Evolutionary conservation across 352 stramenopile species (phyloP).

Genomic region (Globisporangium emineosum): DNA sequence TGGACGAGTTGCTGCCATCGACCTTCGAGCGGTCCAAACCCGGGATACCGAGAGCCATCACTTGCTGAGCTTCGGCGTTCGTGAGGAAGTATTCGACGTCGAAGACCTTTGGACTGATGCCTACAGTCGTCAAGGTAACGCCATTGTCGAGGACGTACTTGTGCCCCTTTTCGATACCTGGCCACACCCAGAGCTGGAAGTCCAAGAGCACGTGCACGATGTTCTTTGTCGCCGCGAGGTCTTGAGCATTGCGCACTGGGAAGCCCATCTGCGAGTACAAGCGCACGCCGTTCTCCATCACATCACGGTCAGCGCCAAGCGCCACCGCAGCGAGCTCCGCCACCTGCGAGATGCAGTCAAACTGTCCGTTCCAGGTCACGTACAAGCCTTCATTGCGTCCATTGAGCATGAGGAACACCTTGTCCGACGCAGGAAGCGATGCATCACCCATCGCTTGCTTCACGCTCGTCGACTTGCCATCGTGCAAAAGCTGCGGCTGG

Average conservation of each 20-base stretch:
- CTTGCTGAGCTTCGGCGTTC: constrained; percentile 46
- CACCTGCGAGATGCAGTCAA: constrained; percentile 46
- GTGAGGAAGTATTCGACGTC: constrained; percentile 72
- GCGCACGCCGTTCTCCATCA: constrained; percentile 66
- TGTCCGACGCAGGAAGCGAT: constrained; percentile 29
- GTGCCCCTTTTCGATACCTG: constrained; percentile 72
- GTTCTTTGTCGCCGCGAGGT: constrained; percentile 45
- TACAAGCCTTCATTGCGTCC: constrained; percentile 77
- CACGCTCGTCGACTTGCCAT: constrained; percentile 37
- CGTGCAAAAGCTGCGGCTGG: constrained; percentile 31
- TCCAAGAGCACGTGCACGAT: constrained; percentile 79
- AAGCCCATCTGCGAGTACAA: constrained; percentile 70
- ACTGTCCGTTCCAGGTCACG: constrained; percentile 75
- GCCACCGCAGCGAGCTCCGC: constrained; percentile 43
- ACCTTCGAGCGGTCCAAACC: constrained; percentile 67
- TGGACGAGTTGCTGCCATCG: constrained; percentile 59
- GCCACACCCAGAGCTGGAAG: constrained; percentile 82
- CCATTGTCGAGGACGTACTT: constrained; percentile 70
- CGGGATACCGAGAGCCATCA: constrained; percentile 50
- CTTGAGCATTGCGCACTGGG: constrained; percentile 43
- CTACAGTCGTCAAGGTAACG: constrained; percentile 67
- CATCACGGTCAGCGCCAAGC: constrained; percentile 66
- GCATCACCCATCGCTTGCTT: constrained; percentile 45
- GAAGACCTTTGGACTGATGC: constrained; percentile 67
- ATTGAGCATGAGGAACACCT: constrained; percentile 85